phyloP scores from a whole-genome alignment of 768 basidiomycete genomes.

The Hemileccinum rubropunctum region DNA sequence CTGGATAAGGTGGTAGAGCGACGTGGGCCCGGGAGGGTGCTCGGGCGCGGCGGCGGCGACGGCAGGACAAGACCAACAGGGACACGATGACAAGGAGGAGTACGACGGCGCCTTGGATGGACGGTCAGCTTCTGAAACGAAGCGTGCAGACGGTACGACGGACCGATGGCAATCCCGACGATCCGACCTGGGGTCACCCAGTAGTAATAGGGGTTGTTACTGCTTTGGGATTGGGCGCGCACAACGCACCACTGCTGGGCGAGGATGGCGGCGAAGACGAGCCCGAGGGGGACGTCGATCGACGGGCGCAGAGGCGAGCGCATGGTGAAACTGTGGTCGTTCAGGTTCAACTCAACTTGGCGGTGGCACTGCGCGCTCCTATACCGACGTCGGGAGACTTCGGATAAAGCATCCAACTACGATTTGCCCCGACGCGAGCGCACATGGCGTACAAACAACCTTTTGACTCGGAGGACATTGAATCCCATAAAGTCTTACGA shows the following conservation, averaged over 20 bases:
- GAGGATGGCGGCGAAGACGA: slow-evolving; percentile 5
- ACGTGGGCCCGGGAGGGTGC: background rate
- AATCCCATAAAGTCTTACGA: too few species aligned
- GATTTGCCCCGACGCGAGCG: too few species aligned
- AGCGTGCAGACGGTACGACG: background rate
- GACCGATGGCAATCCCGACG: slow-evolving; percentile 25
- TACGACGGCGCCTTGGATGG: slow-evolving; percentile 7
- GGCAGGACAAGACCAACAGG: slow-evolving; percentile 4
- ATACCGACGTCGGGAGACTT: too few species aligned
- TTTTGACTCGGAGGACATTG: too few species aligned
- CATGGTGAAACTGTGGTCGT: background rate
- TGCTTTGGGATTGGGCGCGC: slow-evolving; percentile 9
- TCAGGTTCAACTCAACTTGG: too few species aligned
- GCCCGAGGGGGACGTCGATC: background rate
- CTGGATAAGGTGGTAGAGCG: background rate
- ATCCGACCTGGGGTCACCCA: slow-evolving; percentile 28
- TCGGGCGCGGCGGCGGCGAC: slow-evolving; percentile 3
- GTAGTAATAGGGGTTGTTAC: background rate
- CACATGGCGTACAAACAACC: too few species aligned
- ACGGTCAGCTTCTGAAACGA: background rate
- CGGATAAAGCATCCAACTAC: too few species aligned
- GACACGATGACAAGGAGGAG: slow-evolving; percentile 9
- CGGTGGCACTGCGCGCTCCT: too few species aligned
- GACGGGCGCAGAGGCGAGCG: background rate
- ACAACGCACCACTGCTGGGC: slow-evolving; percentile 3